Evolutionary conservation across 306 rosid species (phyloP).

Genomic region (Corylus avellana): DNA sequence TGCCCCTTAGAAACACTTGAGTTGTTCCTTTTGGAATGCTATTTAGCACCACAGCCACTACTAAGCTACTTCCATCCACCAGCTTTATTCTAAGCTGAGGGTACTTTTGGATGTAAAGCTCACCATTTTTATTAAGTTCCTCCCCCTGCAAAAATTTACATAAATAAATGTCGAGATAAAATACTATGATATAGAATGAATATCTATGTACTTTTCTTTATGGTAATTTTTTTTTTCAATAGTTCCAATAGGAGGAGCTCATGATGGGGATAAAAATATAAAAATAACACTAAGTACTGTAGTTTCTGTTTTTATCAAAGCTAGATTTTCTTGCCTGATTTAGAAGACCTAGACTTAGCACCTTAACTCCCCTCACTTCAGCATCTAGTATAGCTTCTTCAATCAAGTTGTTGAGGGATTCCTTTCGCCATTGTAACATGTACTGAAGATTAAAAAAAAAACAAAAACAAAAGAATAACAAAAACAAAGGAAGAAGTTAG

Average conservation of each 20-base stretch:
- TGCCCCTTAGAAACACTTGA: conserved; percentile 41
- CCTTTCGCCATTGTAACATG: not conserved
- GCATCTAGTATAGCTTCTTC: not conserved
- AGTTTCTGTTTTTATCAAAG: not conserved
- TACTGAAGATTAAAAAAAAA: not conserved
- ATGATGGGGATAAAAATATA: too few species aligned
- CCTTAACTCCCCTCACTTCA: not conserved
- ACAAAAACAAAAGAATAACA: too few species aligned
- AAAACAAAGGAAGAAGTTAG: too few species aligned
- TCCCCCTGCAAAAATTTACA: conserved; percentile 29
- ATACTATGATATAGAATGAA: too few species aligned
- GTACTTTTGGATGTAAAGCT: conserved; percentile 24
- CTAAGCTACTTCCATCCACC: conserved; percentile 53
- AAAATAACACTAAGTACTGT: too few species aligned
- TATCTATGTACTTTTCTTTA: too few species aligned
- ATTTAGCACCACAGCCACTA: conserved; percentile 33
- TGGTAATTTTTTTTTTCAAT: too few species aligned
- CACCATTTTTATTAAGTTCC: conserved; percentile 42
- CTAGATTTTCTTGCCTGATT: not conserved
- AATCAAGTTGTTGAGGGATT: not conserved
- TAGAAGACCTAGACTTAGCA: not conserved
- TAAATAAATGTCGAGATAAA: too few species aligned
- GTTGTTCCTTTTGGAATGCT: conserved; percentile 41
- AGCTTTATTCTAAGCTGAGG: conserved; percentile 38
- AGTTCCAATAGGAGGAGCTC: too few species aligned